Evolutionary conservation across 2,329 filamentous ascomycete species (phyloP), one percentile per base, ranked within the genome.

Genomic region (Xylariales sp.): DNA sequence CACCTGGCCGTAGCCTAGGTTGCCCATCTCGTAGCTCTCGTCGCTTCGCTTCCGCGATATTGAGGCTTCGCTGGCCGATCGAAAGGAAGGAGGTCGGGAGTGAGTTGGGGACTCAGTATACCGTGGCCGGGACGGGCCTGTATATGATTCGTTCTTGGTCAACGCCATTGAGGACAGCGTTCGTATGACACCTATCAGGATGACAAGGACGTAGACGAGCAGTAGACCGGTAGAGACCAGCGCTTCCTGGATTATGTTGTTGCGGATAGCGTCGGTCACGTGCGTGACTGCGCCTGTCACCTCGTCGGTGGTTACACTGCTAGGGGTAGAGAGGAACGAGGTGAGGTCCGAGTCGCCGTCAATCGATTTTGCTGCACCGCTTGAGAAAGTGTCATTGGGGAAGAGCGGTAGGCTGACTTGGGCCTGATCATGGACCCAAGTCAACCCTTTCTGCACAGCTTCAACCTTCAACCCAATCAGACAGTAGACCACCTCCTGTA

Each of bases 371-470:
- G 79, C 69, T 42, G 90, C 86, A 31, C 90, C 89, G 40, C 83
- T 68, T 44, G 87, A 91, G 66, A 97, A 95, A 1, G 86, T 86
- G 59, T 95, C 76, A 53, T 87, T 84, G 19, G 79, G 72, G 46
- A 97, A 81, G 40, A 78, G 65, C 0, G 93, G 93, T 52, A 98
- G 84, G 45, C 79, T 70, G 52, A 98, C 76, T 47, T 93, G 78
- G 3, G 93, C 88, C 59, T 97, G 71, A 51, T 97, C 84, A 54
- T 86, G 79, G 9, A 95, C 86, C 91, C 91, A 98, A 1, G 87
- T 95, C n/a, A 97, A 73, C 10, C 86, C 93, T 57, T 86, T 84
- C 61, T 97, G 80, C 50, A 98, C 80, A 16, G 82, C 78, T 51
- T 86, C 80, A 48, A 97, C 75, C 69, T 97, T 97, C 56, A 95